phyloP scores from a whole-genome alignment of 495 filamentous ascomycete genomes.

The Neurospora sp. region DNA sequence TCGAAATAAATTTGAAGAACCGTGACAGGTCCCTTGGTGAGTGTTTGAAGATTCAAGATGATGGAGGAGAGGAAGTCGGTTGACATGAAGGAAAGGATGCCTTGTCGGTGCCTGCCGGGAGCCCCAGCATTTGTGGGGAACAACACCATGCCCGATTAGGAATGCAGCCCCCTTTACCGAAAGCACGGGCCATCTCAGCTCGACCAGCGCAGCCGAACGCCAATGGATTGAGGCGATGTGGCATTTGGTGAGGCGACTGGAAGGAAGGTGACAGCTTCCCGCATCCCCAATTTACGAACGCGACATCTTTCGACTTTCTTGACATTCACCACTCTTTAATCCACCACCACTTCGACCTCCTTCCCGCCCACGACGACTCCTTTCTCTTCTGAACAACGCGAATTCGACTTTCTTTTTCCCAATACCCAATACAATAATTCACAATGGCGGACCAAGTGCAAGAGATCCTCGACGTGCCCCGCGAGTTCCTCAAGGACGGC shows the following conservation, averaged over 20 bases:
- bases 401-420: background rate
- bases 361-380: background rate
- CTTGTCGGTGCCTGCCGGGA: background rate
- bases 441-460: constrained; percentile 68
- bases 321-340: background rate
- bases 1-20: background rate
- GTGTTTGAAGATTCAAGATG: background rate
- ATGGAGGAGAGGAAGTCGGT: background rate
- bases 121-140: background rate
- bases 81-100: background rate
- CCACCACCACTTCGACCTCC: background rate
- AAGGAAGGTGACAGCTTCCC: background rate
- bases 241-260: background rate
- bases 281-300: background rate
- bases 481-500: constrained; percentile 74
- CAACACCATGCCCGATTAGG: background rate
- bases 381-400: background rate
- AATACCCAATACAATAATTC: constrained; percentile 1
- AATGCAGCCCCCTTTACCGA: background rate
- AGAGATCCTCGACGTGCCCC: constrained; percentile 70
- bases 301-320: background rate
- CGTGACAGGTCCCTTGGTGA: background rate
- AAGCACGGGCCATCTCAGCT: background rate
- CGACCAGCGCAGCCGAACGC: background rate
- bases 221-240: background rate